A percentile compares a stretch with the other conserved stretches of the same genome.
Evolutionary conservation across 208 protist species (phyloP).

Genomic region (Leishmania major): DNA sequence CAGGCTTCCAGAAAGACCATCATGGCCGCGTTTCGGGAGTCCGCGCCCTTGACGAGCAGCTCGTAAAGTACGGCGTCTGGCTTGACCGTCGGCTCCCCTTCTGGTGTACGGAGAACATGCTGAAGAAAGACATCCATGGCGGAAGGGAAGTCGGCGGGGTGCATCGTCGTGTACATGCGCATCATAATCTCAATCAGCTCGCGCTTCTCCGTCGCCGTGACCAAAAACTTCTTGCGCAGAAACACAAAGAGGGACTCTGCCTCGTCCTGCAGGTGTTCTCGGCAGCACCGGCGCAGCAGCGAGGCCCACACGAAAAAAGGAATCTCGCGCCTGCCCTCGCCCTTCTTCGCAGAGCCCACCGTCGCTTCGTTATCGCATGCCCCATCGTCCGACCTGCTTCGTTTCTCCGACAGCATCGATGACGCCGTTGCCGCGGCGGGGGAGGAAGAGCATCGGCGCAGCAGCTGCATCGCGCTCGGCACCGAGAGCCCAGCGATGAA

Average conservation of each 20-base stretch:
- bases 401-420: not conserved
- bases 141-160: slow-evolving; percentile 70
- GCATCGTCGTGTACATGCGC: slow-evolving; percentile 84
- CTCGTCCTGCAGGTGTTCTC: slow-evolving; percentile 76
- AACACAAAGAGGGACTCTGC: slow-evolving; percentile 80
- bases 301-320: slow-evolving; percentile 85
- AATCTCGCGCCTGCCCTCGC: slow-evolving; percentile 19
- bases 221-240: slow-evolving; percentile 62
- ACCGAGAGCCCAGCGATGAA: slow-evolving; percentile 75
- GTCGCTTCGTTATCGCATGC: not conserved
- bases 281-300: slow-evolving; percentile 76
- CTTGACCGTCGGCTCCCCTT: slow-evolving; percentile 44
- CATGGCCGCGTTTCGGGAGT: slow-evolving; percentile 83
- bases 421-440: not conserved
- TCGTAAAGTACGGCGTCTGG: slow-evolving; percentile 63
- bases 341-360: slow-evolving; percentile 17
- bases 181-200: slow-evolving; percentile 90
- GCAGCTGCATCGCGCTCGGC: slow-evolving; percentile 77
- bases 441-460: slow-evolving; percentile 31
- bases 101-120: slow-evolving; percentile 66
- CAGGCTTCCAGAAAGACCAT: slow-evolving; percentile 89
- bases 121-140: slow-evolving; percentile 64
- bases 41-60: slow-evolving; percentile 65
- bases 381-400: not conserved
- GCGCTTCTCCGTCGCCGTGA: slow-evolving; percentile 52